Evolutionary conservation across 2,329 filamentous ascomycete species (phyloP).

Genomic region (Pseudovirgaria hyperparasitica): DNA sequence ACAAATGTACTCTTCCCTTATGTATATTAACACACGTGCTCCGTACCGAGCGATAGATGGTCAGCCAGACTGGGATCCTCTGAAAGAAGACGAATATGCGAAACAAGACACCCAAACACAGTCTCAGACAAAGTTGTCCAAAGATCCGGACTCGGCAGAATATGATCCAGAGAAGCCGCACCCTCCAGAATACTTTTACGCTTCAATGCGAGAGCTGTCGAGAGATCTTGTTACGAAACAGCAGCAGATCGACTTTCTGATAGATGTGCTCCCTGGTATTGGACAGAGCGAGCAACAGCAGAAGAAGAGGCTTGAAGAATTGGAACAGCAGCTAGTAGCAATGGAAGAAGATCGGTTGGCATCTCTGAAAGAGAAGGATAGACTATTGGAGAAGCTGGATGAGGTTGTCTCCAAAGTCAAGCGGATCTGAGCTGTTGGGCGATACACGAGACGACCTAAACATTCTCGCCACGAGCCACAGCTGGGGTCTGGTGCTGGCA

Average conservation of each 20-base stretch:
- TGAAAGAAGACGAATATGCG: conserved; percentile 2
- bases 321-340: conserved; percentile 30
- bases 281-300: conserved; percentile 70
- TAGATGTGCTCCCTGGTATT: conserved; percentile 62
- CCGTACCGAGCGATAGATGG: conserved; percentile 28
- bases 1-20: conserved; percentile 34
- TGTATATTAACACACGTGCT: conserved; percentile 30
- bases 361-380: conserved; percentile 30
- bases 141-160: conserved; percentile 9
- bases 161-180: conserved; percentile 43
- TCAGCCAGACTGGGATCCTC: conserved; percentile 14
- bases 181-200: conserved; percentile 50
- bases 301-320: conserved; percentile 41
- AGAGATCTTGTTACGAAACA: conserved; percentile 67
- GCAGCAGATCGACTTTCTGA: conserved; percentile 69
- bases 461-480: too few relatives aligned
- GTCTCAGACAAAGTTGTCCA: conserved; percentile 4
- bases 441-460: too few relatives aligned
- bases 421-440: too few relatives aligned
- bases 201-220: conserved; percentile 59
- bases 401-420: too few relatives aligned
- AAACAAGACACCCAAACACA: conserved; percentile 5
- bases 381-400: conserved; percentile 32
- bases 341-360: conserved; percentile 27
- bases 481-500: too few relatives aligned